Percentiles rank a stretch among this genome's conserved stretches.
Conservation (phyloP, 306 rosid genomes). For the Astragalus membranaceus region DNA sequence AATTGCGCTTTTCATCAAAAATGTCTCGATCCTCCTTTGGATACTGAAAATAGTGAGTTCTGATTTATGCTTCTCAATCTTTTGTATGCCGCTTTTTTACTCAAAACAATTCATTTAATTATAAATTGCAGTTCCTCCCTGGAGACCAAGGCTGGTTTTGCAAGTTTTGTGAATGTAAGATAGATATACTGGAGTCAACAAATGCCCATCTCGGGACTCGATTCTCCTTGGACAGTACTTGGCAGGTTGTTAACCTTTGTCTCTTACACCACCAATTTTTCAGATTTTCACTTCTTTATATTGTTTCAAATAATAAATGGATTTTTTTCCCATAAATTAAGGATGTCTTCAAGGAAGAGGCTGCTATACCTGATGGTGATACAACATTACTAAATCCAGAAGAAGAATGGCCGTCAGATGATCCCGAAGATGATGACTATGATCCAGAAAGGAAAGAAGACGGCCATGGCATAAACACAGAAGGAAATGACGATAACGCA, state of each 20-base stretch:
- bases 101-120: conserved; percentile 17
- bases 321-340: conserved; percentile 17
- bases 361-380: conserved; percentile 55
- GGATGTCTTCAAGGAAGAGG: conserved; percentile 92
- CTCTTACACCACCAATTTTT: not conserved
- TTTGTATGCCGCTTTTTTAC: conserved; percentile 1
- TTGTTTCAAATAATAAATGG: not conserved
- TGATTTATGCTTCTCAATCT: conserved; percentile 15
- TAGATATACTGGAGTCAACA: conserved; percentile 70
- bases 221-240: conserved; percentile 56
- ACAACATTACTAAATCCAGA: conserved; percentile 44
- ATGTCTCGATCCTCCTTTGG: conserved; percentile 87
- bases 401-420: conserved; percentile 87
- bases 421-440: conserved; percentile 77
- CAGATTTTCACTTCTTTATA: not conserved
- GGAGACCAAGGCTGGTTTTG: conserved; percentile 98
- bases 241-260: conserved; percentile 63
- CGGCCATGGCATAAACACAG: conserved; percentile 32
- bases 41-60: conserved; percentile 75
- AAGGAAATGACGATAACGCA: conserved; percentile 35
- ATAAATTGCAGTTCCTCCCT: conserved; percentile 71
- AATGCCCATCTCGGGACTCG: conserved; percentile 87
- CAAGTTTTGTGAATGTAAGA: conserved; percentile 82
- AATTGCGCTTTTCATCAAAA: conserved; percentile 90
- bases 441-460: conserved; percentile 60